phyloP scores from a whole-genome alignment of 163 green algal genomes.

The Coccomyxa subellipsoidea region DNA sequence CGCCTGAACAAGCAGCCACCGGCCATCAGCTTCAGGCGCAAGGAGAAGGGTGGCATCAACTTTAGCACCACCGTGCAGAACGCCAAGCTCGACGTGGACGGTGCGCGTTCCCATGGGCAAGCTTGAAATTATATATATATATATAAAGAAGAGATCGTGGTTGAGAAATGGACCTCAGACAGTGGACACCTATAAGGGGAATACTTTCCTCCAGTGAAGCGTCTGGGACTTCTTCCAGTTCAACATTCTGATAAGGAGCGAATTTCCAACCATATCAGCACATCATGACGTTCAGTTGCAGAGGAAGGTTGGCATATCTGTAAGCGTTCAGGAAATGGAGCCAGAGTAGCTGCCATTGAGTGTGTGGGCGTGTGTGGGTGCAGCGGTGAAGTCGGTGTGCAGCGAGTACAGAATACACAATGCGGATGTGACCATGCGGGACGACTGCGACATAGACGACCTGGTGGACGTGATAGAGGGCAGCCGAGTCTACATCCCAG shows the following conservation, averaged over 20 bases:
- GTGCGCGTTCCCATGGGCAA: too few relatives aligned
- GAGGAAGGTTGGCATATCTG: too few relatives aligned
- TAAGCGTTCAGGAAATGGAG: too few relatives aligned
- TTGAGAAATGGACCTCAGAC: too few relatives aligned
- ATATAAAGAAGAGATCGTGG: not conserved
- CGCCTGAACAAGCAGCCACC: slow-evolving; percentile 97
- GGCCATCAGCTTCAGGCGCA: slow-evolving; percentile 83
- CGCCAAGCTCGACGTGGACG: slow-evolving; percentile 85
- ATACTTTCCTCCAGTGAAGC: too few relatives aligned
- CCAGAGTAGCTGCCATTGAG: not conserved
- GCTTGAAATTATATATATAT: too few relatives aligned
- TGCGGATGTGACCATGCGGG: slow-evolving; percentile 83
- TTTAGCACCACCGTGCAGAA: slow-evolving; percentile 60
- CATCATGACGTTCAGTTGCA: too few relatives aligned
- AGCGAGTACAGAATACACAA: slow-evolving; percentile 88
- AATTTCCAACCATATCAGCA: too few relatives aligned
- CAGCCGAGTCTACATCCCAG: slow-evolving; percentile 87
- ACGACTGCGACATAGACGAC: slow-evolving; percentile 85
- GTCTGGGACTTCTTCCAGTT: too few relatives aligned
- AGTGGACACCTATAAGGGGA: too few relatives aligned
- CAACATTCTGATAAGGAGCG: too few relatives aligned
- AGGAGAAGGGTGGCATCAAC: slow-evolving; percentile 81
- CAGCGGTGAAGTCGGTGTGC: slow-evolving; percentile 84
- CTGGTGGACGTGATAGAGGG: slow-evolving; percentile 96
- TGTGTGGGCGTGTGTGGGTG: not conserved